Percentiles rank a stretch among this genome's conserved stretches.
These are phyloP conservation scores for Sclerotinia minor DNA, from an alignment of 2,329 filamentous ascomycete genomes.

Conservation along the genomic window DNA sequence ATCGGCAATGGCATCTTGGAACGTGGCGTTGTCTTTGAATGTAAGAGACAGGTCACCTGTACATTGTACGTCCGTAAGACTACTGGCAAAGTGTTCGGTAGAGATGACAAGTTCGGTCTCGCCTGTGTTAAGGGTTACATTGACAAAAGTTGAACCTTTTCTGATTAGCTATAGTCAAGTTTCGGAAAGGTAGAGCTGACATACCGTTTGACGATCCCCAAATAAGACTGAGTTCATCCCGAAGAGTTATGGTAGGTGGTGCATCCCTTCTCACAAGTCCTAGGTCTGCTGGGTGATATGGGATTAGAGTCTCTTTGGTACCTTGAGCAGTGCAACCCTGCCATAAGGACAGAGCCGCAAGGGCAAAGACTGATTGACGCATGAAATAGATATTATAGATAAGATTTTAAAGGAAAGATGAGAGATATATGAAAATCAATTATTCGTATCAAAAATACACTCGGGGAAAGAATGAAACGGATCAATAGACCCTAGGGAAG, in stretches of 20 bases:
- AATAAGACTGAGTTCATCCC: constrained; percentile 20
- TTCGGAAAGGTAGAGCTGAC: not conserved
- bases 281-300: constrained; percentile 17
- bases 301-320: constrained; percentile 11
- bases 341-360: constrained; percentile 25
- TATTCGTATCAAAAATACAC: constrained; percentile 14
- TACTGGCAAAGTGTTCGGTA: constrained; percentile 19
- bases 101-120: constrained; percentile 23
- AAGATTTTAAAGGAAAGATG: not conserved
- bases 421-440: not conserved
- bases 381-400: constrained; percentile 13
- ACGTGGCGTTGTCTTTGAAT: constrained; percentile 22
- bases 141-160: constrained; percentile 24
- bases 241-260: constrained; percentile 18
- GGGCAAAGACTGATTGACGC: constrained; percentile 16
- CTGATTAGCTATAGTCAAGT: not conserved
- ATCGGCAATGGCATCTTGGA: constrained; percentile 21
- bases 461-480: constrained; percentile 23
- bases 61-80: constrained; percentile 20
- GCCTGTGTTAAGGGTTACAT: constrained; percentile 23
- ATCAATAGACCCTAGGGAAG: constrained; percentile 18
- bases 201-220: constrained; percentile 23
- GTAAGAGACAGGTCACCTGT: constrained; percentile 4
- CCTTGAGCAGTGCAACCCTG: constrained; percentile 15
- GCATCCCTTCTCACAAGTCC: constrained; percentile 23